Conservation (phyloP, 2,329 filamentous ascomycete genomes). For the Bipolaris victoriae region DNA sequence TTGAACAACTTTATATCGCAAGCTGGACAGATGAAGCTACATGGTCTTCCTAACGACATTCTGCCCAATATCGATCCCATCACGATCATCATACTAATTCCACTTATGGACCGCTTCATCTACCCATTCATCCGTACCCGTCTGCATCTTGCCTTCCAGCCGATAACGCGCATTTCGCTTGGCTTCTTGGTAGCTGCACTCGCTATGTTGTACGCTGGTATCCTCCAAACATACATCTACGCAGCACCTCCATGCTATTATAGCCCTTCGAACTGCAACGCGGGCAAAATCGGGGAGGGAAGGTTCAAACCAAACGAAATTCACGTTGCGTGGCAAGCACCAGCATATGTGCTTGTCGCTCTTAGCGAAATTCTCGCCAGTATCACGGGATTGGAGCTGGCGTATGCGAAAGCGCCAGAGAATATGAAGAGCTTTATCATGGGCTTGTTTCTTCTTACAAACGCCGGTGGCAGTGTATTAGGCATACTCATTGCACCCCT, state of each 20-base stretch:
- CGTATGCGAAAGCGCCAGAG: conserved; percentile 55
- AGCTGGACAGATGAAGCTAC: conserved; percentile 55
- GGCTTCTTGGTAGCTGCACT: conserved; percentile 61
- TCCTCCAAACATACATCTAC: conserved; percentile 64
- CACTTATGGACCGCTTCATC: conserved; percentile 53
- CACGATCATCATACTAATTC: conserved; percentile 55
- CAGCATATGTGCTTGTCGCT: conserved; percentile 55
- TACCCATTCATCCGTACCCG: conserved; percentile 54
- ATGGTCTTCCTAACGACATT: conserved; percentile 57
- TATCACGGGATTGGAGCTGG: conserved; percentile 57
- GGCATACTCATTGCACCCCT: conserved; percentile 66
- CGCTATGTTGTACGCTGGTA: conserved; percentile 62
- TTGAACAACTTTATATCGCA: conserved; percentile 58
- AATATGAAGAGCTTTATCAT: conserved; percentile 58
- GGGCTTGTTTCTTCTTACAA: conserved; percentile 66
- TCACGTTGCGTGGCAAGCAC: conserved; percentile 54
- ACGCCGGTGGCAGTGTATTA: conserved; percentile 64
- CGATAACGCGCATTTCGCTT: conserved; percentile 61
- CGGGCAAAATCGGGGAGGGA: conserved; percentile 39
- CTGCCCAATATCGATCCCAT: conserved; percentile 58
- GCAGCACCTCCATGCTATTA: conserved; percentile 59
- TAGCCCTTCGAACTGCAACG: conserved; percentile 48
- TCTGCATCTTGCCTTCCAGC: conserved; percentile 51
- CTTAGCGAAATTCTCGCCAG: conserved; percentile 55
- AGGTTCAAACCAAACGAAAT: conserved; percentile 50